Evolutionary conservation across 129 eudicot species (phyloP).

Genomic region (Arctium lappa): DNA sequence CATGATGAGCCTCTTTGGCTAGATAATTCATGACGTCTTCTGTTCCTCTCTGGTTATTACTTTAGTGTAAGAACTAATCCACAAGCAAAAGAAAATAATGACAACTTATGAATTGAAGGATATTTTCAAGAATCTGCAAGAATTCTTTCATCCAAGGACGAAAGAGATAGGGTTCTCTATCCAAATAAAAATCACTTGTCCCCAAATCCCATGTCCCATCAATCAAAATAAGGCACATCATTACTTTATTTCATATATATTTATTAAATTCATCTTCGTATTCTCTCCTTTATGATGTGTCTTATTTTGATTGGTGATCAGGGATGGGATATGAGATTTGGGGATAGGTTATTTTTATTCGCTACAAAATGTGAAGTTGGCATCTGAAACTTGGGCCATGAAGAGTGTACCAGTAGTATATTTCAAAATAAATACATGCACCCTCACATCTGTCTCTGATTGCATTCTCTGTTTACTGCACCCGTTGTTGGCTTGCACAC

Average conservation of each 20-base stretch:
- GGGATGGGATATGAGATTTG: too few species aligned
- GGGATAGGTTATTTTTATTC: too few species aligned
- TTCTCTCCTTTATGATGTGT: neutral
- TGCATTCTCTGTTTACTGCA: too few species aligned
- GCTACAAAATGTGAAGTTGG: too few species aligned
- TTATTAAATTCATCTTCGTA: too few species aligned
- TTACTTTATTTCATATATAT: too few species aligned
- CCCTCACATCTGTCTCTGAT: too few species aligned
- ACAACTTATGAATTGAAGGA: neutral
- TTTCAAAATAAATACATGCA: too few species aligned
- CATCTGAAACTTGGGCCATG: too few species aligned
- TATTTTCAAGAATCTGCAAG: neutral
- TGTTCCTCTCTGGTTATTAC: conserved; percentile 66
- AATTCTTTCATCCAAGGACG: neutral
- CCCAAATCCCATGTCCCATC: neutral
- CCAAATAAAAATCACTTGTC: neutral
- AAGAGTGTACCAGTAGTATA: too few species aligned
- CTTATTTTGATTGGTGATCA: neutral
- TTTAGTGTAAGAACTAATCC: conserved; percentile 13
- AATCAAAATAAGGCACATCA: neutral
- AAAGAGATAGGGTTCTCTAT: neutral
- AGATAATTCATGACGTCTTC: conserved; percentile 89
- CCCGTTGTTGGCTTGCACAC: too few species aligned
- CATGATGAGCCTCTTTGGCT: conserved; percentile 55
- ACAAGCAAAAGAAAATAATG: neutral